A percentile compares a stretch with the other conserved stretches of the same genome.
phyloP scores from a whole-genome alignment of 2,329 filamentous ascomycete species.

The Cercospora sp. region DNA sequence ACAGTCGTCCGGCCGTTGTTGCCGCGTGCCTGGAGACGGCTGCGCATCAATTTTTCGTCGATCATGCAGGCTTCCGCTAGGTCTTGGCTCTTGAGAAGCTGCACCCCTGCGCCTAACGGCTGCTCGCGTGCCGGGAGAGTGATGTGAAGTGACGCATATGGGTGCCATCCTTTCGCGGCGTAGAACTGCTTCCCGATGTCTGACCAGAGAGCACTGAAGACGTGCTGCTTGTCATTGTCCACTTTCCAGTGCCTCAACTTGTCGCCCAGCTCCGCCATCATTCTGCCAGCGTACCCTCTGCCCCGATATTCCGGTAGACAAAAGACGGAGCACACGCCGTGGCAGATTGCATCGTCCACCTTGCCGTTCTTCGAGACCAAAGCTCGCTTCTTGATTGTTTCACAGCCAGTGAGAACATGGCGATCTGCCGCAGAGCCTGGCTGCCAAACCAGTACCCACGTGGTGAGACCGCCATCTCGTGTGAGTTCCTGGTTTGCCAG shows the following conservation, averaged over 20 bases:
- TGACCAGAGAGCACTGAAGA: conserved; percentile 80
- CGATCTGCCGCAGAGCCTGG: conserved; percentile 35
- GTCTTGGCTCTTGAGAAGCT: conserved; percentile 57
- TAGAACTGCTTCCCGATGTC: conserved; percentile 87
- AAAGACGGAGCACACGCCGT: conserved; percentile 79
- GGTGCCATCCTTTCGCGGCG: conserved; percentile 71
- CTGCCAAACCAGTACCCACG: conserved; percentile 60
- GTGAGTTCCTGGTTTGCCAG: conserved; percentile 55
- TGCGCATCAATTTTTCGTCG: conserved; percentile 64
- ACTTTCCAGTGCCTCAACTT: conserved; percentile 55
- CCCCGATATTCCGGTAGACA: conserved; percentile 66
- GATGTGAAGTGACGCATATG: conserved; percentile 72
- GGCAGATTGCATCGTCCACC: conserved; percentile 60
- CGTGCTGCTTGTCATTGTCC: conserved; percentile 45
- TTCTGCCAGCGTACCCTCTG: conserved; percentile 73
- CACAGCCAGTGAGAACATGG: conserved; percentile 58
- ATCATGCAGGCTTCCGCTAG: conserved; percentile 61
- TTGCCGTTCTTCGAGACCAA: conserved; percentile 47
- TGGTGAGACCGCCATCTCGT: conserved; percentile 56
- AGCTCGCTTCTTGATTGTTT: conserved; percentile 54
- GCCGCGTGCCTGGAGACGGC: conserved; percentile 48
- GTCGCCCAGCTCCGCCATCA: conserved; percentile 67
- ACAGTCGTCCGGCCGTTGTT: conserved; percentile 43
- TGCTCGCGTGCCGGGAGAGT: conserved; percentile 53
- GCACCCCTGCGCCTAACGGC: conserved; percentile 14